These are phyloP conservation scores for Lepiota venenata DNA, from an alignment of 768 basidiomycete species.

Conservation along the genomic window DNA sequence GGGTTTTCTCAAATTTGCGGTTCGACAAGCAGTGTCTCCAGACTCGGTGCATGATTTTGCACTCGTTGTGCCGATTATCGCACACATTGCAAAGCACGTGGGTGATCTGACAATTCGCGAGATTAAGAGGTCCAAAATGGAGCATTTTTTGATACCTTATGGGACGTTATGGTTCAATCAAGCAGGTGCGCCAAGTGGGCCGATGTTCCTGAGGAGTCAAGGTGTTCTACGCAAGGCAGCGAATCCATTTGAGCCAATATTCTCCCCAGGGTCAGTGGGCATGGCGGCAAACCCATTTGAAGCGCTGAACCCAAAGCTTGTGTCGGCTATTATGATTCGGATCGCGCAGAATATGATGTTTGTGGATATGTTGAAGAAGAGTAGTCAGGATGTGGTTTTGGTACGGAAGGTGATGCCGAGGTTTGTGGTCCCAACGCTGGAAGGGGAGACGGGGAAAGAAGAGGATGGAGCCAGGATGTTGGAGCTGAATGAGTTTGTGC, in stretches of 20 bases:
- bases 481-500: constrained; percentile 41
- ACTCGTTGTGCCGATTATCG: constrained; percentile 52
- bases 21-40: constrained; percentile 38
- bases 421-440: constrained; percentile 53
- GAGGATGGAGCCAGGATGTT: constrained; percentile 23
- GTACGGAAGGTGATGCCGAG: constrained; percentile 62
- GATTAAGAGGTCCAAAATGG: constrained; percentile 69
- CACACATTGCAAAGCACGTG: constrained; percentile 60
- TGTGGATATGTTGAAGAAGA: constrained; percentile 57
- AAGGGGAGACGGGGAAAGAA: constrained; percentile 17
- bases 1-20: constrained; percentile 57
- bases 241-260: constrained; percentile 50
- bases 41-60: constrained; percentile 52
- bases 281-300: constrained; percentile 33
- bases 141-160: constrained; percentile 63
- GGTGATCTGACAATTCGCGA: constrained; percentile 71
- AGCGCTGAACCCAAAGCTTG: constrained; percentile 37
- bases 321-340: constrained; percentile 60
- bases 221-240: not conserved
- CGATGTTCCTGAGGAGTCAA: constrained; percentile 58
- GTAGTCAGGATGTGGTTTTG: constrained; percentile 63
- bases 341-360: constrained; percentile 71
- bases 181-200: constrained; percentile 41
- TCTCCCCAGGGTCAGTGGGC: constrained; percentile 41
- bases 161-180: constrained; percentile 68